A percentile compares a stretch with the other conserved stretches of the same genome.
Conservation (phyloP, 2,329 filamentous ascomycete species). For the Fusarium sp. region DNA sequence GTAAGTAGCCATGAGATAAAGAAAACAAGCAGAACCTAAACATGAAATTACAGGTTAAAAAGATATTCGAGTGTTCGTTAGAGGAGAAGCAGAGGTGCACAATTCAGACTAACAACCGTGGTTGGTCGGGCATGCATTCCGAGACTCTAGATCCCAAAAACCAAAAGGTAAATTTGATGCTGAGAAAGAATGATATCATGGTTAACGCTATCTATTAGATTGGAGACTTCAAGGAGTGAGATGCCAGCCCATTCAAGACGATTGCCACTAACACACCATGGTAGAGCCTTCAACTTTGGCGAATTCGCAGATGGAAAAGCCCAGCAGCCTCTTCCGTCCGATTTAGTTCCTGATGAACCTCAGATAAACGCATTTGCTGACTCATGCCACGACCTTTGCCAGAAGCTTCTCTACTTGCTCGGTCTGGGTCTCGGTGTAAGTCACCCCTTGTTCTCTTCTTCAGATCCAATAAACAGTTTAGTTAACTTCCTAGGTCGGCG, state of each 20-base stretch:
- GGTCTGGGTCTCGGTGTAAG: conserved; percentile 78
- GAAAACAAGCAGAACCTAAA: background rate
- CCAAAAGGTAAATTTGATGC: conserved; percentile 70
- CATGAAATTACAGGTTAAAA: conserved; percentile 62
- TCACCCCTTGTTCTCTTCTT: background rate
- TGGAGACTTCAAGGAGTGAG: conserved; percentile 89
- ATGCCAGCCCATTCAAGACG: background rate
- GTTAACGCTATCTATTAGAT: conserved; percentile 58
- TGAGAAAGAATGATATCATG: no score
- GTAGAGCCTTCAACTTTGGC: conserved; percentile 91
- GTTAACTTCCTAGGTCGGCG: conserved; percentile 53
- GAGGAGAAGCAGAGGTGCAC: conserved; percentile 80
- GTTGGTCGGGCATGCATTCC: conserved; percentile 88
- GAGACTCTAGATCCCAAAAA: conserved; percentile 88
- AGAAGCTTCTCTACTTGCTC: conserved; percentile 79
- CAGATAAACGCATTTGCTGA: conserved; percentile 75
- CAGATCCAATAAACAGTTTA: conserved; percentile 16
- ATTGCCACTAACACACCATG: conserved; percentile 1
- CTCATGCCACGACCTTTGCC: conserved; percentile 78
- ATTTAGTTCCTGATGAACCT: conserved; percentile 68
- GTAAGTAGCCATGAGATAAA: conserved; percentile 59
- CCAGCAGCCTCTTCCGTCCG: conserved; percentile 79
- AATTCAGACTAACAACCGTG: conserved; percentile 84
- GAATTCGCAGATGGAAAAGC: conserved; percentile 76
- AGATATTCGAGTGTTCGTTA: conserved; percentile 76